A percentile compares a stretch with the other conserved stretches of the same genome.
Evolutionary conservation across 2,329 filamentous ascomycete species (phyloP).

Genomic region (Seiridium unicorne): DNA sequence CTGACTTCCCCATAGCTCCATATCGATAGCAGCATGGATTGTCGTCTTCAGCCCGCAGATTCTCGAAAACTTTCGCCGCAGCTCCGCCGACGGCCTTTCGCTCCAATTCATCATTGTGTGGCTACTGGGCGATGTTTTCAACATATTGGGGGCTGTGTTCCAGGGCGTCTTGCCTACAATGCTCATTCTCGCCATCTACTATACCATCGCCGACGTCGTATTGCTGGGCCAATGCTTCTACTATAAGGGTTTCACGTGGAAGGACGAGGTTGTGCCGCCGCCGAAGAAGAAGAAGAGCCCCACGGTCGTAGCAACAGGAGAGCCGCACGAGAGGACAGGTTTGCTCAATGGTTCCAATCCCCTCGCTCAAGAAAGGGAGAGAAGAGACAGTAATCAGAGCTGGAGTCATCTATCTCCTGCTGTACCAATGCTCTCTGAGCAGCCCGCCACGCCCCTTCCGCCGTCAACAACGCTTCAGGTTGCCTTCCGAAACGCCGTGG

Average conservation of each 20-base stretch:
- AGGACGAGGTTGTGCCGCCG: constrained; percentile 47
- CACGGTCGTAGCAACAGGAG: constrained; percentile 29
- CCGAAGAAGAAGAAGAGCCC: constrained; percentile 41
- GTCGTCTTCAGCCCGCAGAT: constrained; percentile 98
- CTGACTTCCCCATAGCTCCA: constrained; percentile 57
- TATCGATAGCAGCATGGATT: constrained; percentile 97
- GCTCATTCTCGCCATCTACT: constrained; percentile 91
- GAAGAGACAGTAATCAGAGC: constrained; percentile 55
- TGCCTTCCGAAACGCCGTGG: constrained; percentile 70
- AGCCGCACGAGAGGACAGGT: constrained; percentile 51
- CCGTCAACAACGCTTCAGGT: constrained; percentile 54
- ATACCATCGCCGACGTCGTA: constrained; percentile 88
- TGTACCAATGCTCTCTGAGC: constrained; percentile 66
- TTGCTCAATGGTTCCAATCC: constrained; percentile 46
- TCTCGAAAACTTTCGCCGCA: constrained; percentile 85
- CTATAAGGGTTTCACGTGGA: constrained; percentile 80
- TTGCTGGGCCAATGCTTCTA: constrained; percentile 90
- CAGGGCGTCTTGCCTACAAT: constrained; percentile 94
- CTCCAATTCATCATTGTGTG: constrained; percentile 91
- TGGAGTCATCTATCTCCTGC: constrained; percentile 74
- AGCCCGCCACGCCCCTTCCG: constrained; percentile 39
- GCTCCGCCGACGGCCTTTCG: constrained; percentile 83
- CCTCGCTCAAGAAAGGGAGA: constrained; percentile 37
- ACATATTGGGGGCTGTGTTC: constrained; percentile 87
- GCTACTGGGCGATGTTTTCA: constrained; percentile 93